Percentiles rank a stretch among this genome's conserved stretches.
These are phyloP conservation scores for Dioszegia crocea DNA, from an alignment of 768 basidiomycete genomes.

Conservation along the genomic window DNA sequence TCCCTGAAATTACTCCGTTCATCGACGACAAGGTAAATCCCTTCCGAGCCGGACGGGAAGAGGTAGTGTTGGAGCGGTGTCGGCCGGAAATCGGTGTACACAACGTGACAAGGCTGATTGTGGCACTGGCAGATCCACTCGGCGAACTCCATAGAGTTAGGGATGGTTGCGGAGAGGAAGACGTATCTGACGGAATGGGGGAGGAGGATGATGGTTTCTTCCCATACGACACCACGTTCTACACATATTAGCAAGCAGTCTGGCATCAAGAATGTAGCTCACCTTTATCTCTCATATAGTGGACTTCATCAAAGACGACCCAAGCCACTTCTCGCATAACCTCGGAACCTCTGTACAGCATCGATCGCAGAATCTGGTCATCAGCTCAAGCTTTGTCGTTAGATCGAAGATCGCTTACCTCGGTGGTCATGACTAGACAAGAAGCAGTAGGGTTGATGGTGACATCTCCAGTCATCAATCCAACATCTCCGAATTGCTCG, in stretches of 20 bases:
- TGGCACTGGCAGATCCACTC: slow-evolving; percentile 98
- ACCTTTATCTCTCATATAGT: slow-evolving; percentile 97
- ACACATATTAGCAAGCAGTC: neutral
- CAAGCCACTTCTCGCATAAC: slow-evolving; percentile 99
- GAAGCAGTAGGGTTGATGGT: slow-evolving; percentile 96
- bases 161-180: slow-evolving; percentile 97
- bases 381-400: neutral
- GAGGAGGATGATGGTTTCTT: slow-evolving; percentile 79
- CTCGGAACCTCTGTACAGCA: slow-evolving; percentile 97
- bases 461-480: slow-evolving; percentile 98
- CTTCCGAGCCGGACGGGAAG: slow-evolving; percentile 93
- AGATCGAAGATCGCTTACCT: slow-evolving; percentile 56
- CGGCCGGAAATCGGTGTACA: slow-evolving; percentile 98
- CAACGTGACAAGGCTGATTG: slow-evolving; percentile 96
- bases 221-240: slow-evolving; percentile 99
- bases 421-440: slow-evolving; percentile 98
- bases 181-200: slow-evolving; percentile 96
- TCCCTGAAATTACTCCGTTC: slow-evolving; percentile 96
- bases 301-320: slow-evolving; percentile 99
- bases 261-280: neutral
- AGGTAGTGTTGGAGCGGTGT: slow-evolving; percentile 97
- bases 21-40: slow-evolving; percentile 97
- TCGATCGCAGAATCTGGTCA: slow-evolving; percentile 85
- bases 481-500: slow-evolving; percentile 95
- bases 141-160: slow-evolving; percentile 98